Conservation (phyloP, 257 asterid species). For the Parsonsia alboflavescens region DNA sequence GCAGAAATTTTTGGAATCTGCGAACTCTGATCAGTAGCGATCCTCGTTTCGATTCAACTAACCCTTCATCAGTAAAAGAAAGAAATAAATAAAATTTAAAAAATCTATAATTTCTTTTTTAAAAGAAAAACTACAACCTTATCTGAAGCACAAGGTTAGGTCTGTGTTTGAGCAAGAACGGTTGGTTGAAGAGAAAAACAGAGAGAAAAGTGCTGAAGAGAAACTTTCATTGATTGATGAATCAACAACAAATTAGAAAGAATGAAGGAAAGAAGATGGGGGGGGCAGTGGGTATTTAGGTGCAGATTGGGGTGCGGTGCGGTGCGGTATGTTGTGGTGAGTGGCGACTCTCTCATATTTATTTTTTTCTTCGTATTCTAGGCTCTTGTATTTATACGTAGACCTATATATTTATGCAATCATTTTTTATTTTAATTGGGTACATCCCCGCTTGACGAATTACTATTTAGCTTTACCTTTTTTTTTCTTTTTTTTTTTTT, state of each 20-base stretch:
- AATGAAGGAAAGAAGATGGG: background rate
- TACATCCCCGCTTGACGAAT: too few relatives aligned
- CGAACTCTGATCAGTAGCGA: constrained; percentile 8
- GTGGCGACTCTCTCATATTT: background rate
- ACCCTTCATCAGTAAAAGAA: background rate
- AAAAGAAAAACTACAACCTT: constrained; percentile 1
- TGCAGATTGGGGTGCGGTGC: constrained; percentile 1
- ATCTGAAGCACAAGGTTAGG: constrained; percentile 5
- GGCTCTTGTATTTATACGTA: background rate
- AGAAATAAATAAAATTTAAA: background rate
- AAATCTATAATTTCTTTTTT: background rate
- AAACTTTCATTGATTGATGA: background rate
- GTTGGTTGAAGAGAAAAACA: constrained; percentile 1
- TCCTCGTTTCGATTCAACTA: constrained; percentile 7
- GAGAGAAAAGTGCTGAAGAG: background rate
- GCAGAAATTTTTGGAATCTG: background rate
- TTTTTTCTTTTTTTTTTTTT: too few relatives aligned
- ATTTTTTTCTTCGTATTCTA: background rate
- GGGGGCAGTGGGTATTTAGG: constrained; percentile 1
- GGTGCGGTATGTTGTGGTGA: constrained; percentile 1
- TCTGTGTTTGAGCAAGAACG: background rate
- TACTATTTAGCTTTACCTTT: too few relatives aligned
- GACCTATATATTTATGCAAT: too few relatives aligned
- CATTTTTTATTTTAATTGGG: too few relatives aligned
- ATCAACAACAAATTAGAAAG: background rate